Percentiles rank a stretch among this genome's conserved stretches.
These are phyloP conservation scores for Leishmania major DNA, from an alignment of 208 protist species.

Conservation along the genomic window DNA sequence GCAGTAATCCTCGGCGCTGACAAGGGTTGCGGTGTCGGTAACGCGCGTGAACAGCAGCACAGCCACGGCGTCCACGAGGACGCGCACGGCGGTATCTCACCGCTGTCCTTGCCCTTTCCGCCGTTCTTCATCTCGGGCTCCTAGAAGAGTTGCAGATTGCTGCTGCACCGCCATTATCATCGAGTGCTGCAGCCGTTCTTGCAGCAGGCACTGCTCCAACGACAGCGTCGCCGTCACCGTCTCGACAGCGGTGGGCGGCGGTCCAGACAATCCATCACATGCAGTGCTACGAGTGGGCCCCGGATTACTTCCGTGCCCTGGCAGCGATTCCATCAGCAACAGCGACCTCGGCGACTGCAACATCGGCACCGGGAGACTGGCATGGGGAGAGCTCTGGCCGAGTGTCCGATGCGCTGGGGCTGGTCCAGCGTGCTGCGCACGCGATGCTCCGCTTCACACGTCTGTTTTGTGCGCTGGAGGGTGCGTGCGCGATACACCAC, in stretches of 20 bases:
- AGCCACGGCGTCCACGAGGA: neutral
- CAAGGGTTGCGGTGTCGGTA: neutral
- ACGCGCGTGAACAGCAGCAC: neutral
- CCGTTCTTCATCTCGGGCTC: slow-evolving; percentile 20
- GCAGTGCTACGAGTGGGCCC: slow-evolving; percentile 9
- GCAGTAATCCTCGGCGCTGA: slow-evolving; percentile 7
- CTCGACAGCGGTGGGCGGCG: slow-evolving; percentile 9
- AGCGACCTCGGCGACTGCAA: neutral
- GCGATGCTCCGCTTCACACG: neutral
- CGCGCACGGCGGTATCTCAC: neutral
- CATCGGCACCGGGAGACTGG: neutral
- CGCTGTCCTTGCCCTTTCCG: slow-evolving; percentile 2
- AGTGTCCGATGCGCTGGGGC: neutral
- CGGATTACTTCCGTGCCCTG: slow-evolving; percentile 18
- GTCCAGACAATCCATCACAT: slow-evolving; percentile 12
- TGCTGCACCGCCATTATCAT: neutral
- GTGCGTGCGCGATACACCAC: neutral
- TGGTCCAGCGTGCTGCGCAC: slow-evolving; percentile 5
- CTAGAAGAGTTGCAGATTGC: neutral
- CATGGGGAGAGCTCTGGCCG: neutral
- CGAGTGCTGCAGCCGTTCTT: neutral
- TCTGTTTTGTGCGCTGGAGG: neutral
- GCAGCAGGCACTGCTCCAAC: neutral
- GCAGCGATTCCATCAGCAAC: neutral
- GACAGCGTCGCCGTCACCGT: neutral